A percentile compares a stretch with the other conserved stretches of the same genome.
Evolutionary conservation across 257 asterid genomes (phyloP).

Genomic region (Ballota nigra): DNA sequence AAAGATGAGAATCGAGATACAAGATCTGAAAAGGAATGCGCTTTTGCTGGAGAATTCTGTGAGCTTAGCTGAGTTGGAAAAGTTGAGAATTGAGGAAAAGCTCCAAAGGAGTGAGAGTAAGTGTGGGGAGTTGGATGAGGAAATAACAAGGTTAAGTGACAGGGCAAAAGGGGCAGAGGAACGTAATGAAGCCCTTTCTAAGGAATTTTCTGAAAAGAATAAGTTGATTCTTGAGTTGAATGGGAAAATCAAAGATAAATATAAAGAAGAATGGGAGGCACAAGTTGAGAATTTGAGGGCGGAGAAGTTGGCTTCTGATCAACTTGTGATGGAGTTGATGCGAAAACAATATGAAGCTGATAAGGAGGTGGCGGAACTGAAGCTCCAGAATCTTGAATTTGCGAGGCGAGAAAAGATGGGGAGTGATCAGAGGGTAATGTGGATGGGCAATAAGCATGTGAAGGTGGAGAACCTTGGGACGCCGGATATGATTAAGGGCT

Average conservation of each 20-base stretch:
- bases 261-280: no score
- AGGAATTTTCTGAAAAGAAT: slow-evolving; percentile 6
- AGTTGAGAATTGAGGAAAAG: background rate
- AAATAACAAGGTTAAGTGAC: background rate
- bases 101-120: background rate
- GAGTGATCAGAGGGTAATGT: no score
- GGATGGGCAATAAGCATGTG: no score
- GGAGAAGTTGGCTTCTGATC: background rate
- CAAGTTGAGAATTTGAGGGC: background rate
- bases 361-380: no score
- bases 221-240: background rate
- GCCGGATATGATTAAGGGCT: no score
- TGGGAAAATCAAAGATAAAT: background rate
- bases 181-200: background rate
- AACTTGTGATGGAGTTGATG: no score
- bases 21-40: background rate
- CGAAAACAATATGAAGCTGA: no score
- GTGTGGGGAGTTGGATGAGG: background rate
- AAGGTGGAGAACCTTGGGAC: no score
- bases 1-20: background rate
- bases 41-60: slow-evolving; percentile 11
- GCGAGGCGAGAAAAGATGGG: no score
- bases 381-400: no score
- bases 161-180: background rate
- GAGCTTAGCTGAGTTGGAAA: background rate